Conservation (phyloP, 352 stramenopile species). For the Globisporangium canariense region DNA sequence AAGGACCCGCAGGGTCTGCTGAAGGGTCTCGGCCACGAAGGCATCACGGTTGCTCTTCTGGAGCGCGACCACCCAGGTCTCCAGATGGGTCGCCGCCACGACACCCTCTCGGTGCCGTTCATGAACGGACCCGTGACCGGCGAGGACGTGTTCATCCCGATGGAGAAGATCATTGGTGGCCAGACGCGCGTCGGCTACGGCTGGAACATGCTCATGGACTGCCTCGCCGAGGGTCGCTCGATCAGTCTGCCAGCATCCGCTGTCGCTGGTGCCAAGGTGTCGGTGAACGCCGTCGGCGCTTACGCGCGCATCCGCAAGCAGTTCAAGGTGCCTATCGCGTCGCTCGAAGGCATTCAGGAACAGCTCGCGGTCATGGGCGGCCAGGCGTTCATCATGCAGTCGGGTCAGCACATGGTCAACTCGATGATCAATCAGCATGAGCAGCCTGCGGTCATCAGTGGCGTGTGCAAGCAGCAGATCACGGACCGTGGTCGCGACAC, state of each 20-base stretch:
- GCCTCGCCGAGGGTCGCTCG: constrained; percentile 95
- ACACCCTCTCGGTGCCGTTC: constrained; percentile 95
- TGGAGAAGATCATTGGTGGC: constrained; percentile 96
- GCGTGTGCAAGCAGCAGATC: constrained; percentile 99
- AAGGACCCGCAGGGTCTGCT: constrained; percentile 94
- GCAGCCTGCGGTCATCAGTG: constrained; percentile 96
- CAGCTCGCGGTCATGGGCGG: constrained; percentile 92
- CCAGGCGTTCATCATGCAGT: constrained; percentile 94
- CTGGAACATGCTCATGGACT: constrained; percentile 99
- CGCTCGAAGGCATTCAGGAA: constrained; percentile 98
- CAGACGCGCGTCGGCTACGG: constrained; percentile 95
- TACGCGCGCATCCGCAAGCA: constrained; percentile 97
- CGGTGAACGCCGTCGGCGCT: constrained; percentile 92
- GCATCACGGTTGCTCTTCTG: constrained; percentile 96
- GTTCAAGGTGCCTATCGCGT: constrained; percentile 98
- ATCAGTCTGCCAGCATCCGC: constrained; percentile 95
- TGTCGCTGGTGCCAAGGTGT: constrained; percentile 89
- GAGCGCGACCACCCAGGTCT: constrained; percentile 94
- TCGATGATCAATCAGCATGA: constrained; percentile 99
- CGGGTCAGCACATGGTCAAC: constrained; percentile 97
- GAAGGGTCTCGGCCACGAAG: constrained; percentile 90
- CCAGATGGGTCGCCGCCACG: constrained; percentile 94
- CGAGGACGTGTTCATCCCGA: constrained; percentile 97
- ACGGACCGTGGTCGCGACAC: constrained; percentile 94
- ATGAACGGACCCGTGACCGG: constrained; percentile 98